Evolutionary conservation across 768 basidiomycete genomes (phyloP), one percentile per base, ranked within the genome.

Genomic region (Mycena haematopus): DNA sequence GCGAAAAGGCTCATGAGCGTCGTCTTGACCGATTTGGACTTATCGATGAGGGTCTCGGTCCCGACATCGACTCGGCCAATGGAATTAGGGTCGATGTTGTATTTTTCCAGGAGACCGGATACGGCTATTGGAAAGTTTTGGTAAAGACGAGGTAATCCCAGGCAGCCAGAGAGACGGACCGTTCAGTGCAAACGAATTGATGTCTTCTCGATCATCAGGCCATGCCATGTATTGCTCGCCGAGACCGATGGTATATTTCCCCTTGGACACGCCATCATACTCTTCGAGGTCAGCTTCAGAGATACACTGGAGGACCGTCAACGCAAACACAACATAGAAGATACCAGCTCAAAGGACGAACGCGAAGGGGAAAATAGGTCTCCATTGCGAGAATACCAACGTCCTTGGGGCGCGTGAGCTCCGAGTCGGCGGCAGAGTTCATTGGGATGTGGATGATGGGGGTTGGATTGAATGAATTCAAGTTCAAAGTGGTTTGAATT

Each of bases 31-130:
- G 96, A 92, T 79, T 99, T 99, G 45, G 95, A 96, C 81, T 98
- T 99, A 86, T 99, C 97, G 71, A 99, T 96, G 77, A 99, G 92
- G 40, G 97, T 98, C 76, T 99, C 96, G 27, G 96, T 99, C 50
- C 96, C 96, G 60, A 99, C 95, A 66, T 99, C 96, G 61, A 99
- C 88, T 67, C 96, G 95, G 60, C 96, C 96, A 74, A 99, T 95
- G 54, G 93, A 94, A 72, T 85, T 89, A 69, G 97, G 95, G 81
- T 98, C 95, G 72, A 99, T 86, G 81, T 93, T 89, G 85, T 89
- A 97, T 78, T 96, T 97, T 73, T 91, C 85, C 63, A 99, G 84
- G 35, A 99, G 88, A 68, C 90, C 90, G 63, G 87, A 84, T 70
- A 97, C 95, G 69, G 90, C 96, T 96, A 70, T 10, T 60, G 35